Conservation (phyloP, 306 rosid species). For the Quercus engelmannii region DNA sequence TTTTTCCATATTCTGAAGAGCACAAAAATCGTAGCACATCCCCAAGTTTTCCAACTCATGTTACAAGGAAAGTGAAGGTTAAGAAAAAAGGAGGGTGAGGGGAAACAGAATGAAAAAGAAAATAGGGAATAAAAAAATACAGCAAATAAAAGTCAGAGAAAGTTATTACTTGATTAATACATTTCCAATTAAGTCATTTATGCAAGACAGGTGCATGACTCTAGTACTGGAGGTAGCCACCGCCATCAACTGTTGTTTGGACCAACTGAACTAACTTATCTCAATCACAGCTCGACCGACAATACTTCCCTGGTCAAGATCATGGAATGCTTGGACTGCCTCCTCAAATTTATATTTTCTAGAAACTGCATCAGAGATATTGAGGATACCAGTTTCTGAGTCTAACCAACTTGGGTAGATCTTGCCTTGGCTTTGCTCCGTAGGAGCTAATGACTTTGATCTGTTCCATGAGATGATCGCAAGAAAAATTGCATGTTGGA, state of each 20-base stretch:
- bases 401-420: too few species aligned
- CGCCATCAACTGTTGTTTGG: constrained; percentile 13
- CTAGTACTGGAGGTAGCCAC: not conserved
- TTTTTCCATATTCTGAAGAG: too few species aligned
- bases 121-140: not conserved
- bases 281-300: too few species aligned
- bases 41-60: too few species aligned
- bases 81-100: too few species aligned
- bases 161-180: not conserved
- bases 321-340: too few species aligned
- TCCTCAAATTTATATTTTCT: too few species aligned
- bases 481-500: not conserved
- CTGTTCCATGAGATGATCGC: constrained; percentile 33
- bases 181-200: not conserved
- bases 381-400: too few species aligned
- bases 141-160: not conserved
- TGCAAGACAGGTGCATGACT: not conserved
- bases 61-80: too few species aligned
- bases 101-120: not conserved
- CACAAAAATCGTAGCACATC: too few species aligned
- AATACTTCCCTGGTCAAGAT: too few species aligned
- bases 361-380: too few species aligned
- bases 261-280: constrained; percentile 29
- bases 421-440: constrained; percentile 88
- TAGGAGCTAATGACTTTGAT: constrained; percentile 81